A percentile compares a stretch with the other conserved stretches of the same genome.
These are phyloP conservation scores for Smittium mucronatum DNA, from an alignment of 371 early-diverging fungal genomes.

Conservation along the genomic window DNA sequence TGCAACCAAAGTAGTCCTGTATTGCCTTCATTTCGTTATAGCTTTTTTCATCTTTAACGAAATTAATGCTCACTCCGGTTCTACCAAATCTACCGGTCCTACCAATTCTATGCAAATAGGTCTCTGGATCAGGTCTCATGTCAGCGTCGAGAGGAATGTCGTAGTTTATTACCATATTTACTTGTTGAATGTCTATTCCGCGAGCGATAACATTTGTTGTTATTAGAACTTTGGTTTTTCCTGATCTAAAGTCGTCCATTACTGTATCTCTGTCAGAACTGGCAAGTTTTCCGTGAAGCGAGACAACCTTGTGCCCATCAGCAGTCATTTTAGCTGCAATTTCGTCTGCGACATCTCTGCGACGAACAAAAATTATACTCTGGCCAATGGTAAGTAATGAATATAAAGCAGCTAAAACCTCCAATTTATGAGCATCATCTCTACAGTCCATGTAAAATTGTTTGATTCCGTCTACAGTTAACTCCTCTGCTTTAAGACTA, in stretches of 20 bases:
- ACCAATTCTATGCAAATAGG: constrained; percentile 97
- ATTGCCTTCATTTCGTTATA: constrained; percentile 60
- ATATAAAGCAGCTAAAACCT: constrained; percentile 73
- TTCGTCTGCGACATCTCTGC: constrained; percentile 68
- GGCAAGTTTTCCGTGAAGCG: constrained; percentile 80
- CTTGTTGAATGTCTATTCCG: constrained; percentile 95
- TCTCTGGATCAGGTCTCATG: constrained; percentile 67
- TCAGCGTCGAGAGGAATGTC: constrained; percentile 70
- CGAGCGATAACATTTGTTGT: constrained; percentile 94
- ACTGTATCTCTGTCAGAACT: constrained; percentile 75
- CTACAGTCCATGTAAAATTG: constrained; percentile 93
- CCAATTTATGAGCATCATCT: constrained; percentile 61
- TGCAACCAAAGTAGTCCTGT: constrained; percentile 55
- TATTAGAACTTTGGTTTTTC: constrained; percentile 84
- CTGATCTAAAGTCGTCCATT: constrained; percentile 88
- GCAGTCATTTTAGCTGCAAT: constrained; percentile 59
- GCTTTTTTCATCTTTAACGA: constrained; percentile 66
- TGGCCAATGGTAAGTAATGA: constrained; percentile 88
- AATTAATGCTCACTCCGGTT: constrained; percentile 91
- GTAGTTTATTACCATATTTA: constrained; percentile 95
- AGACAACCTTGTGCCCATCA: constrained; percentile 72
- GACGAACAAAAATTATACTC: constrained; percentile 91
- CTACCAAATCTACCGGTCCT: constrained; percentile 98
- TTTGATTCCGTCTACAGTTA: constrained; percentile 89
- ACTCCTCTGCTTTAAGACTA: constrained; percentile 69